These are phyloP conservation scores for Helicostylum pulchrum DNA, from an alignment of 192 early-diverging fungal species.

Conservation along the genomic window DNA sequence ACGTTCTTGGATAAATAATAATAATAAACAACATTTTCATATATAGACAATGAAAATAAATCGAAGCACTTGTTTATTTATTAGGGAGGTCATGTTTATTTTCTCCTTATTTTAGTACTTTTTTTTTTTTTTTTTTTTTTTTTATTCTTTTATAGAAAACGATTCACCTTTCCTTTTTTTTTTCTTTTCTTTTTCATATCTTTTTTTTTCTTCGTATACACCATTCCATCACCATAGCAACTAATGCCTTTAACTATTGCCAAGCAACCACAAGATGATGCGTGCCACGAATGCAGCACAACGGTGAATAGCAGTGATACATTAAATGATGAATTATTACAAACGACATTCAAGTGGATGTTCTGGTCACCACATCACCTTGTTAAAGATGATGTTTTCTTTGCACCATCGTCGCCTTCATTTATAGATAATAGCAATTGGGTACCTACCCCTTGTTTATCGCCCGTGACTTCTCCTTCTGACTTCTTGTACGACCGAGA, in stretches of 20 bases:
- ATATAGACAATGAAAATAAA: conserved; percentile 8
- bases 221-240: background rate
- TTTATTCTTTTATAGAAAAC: background rate
- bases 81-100: background rate
- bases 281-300: conserved; percentile 13
- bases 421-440: conserved; percentile 9
- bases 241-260: too few species aligned
- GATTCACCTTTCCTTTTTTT: background rate
- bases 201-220: background rate
- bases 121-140: conserved; percentile 1
- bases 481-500: conserved; percentile 21
- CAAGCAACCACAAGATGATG: too few species aligned
- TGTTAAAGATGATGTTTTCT: conserved; percentile 20
- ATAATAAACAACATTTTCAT: too few species aligned
- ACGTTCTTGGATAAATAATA: background rate
- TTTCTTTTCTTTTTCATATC: background rate
- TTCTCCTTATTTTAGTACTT: conserved; percentile 10
- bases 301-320: background rate
- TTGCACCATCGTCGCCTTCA: background rate
- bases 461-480: conserved; percentile 22
- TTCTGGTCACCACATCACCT: conserved; percentile 3
- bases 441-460: conserved; percentile 17
- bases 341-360: conserved; percentile 7
- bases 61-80: too few species aligned
- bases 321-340: too few species aligned